Evolutionary conservation across 2,329 filamentous ascomycete species (phyloP).

Genomic region (Talaromyces sp.): DNA sequence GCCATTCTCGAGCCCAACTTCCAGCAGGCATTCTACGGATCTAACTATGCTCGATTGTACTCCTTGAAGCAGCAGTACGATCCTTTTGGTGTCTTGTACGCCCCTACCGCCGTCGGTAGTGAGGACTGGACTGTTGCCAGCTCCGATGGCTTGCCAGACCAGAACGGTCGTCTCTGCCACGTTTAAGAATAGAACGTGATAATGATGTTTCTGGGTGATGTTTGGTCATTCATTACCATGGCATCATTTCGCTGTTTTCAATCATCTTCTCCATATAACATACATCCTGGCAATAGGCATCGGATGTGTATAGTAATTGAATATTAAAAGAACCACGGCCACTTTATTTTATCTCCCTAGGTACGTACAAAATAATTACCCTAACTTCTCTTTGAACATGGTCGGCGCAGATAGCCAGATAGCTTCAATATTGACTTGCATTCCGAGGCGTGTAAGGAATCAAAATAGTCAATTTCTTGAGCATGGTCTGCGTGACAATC

Average conservation of each 20-base stretch:
- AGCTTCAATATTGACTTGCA: neutral
- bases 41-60: constrained; percentile 39
- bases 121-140: constrained; percentile 12
- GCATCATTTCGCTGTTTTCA: neutral
- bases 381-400: neutral
- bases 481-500: no score
- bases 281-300: neutral
- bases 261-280: neutral
- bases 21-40: constrained; percentile 45
- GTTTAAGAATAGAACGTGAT: neutral
- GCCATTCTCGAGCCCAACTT: constrained; percentile 44
- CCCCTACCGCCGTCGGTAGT: constrained; percentile 9
- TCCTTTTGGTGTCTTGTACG: constrained; percentile 40
- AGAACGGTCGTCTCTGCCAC: constrained; percentile 6
- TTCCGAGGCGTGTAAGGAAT: neutral
- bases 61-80: constrained; percentile 46
- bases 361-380: neutral
- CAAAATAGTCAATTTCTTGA: no score
- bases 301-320: neutral
- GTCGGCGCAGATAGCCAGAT: neutral
- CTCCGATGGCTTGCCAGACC: neutral
- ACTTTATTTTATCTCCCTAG: neutral
- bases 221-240: neutral
- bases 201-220: neutral
- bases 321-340: neutral